Evolutionary conservation across 75 land plant species (phyloP).

Genomic region (Selaginella tamariscina): DNA sequence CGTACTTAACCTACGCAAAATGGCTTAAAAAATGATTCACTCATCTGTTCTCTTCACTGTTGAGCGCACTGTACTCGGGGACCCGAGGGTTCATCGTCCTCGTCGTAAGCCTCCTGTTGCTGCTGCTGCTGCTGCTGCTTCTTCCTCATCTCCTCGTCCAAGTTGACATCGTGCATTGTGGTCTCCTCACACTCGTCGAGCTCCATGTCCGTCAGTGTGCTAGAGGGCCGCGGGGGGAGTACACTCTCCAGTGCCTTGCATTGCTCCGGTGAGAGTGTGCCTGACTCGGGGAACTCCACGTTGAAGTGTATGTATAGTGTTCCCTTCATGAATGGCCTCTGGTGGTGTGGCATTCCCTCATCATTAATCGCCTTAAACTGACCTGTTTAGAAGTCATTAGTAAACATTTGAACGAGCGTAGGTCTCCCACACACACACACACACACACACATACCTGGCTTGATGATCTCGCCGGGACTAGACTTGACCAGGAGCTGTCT

Average conservation of each 20-base stretch:
- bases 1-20: not conserved
- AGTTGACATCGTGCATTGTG: slow-evolving; percentile 54
- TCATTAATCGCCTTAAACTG: slow-evolving; percentile 60
- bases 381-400: slow-evolving; percentile 22
- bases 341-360: slow-evolving; percentile 68
- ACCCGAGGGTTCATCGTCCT: slow-evolving; percentile 40
- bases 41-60: slow-evolving; percentile 27
- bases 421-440: not conserved
- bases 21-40: not conserved
- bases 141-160: slow-evolving; percentile 48
- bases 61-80: slow-evolving; percentile 66
- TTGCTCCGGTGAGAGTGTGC: slow-evolving; percentile 40
- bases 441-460: slow-evolving; percentile 22
- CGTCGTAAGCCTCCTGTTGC: slow-evolving; percentile 51
- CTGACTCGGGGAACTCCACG: slow-evolving; percentile 67
- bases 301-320: slow-evolving; percentile 50
- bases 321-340: slow-evolving; percentile 70
- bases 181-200: slow-evolving; percentile 72
- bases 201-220: slow-evolving; percentile 34
- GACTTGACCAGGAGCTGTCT: slow-evolving; percentile 52
- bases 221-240: slow-evolving; percentile 30
- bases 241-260: slow-evolving; percentile 26
- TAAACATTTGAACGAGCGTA: not conserved
- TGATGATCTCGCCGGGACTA: slow-evolving; percentile 29
- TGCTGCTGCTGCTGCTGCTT: slow-evolving; percentile 38